These are phyloP conservation scores for Gymnopilus junonius DNA, from an alignment of 768 basidiomycete species.

Conservation along the genomic window DNA sequence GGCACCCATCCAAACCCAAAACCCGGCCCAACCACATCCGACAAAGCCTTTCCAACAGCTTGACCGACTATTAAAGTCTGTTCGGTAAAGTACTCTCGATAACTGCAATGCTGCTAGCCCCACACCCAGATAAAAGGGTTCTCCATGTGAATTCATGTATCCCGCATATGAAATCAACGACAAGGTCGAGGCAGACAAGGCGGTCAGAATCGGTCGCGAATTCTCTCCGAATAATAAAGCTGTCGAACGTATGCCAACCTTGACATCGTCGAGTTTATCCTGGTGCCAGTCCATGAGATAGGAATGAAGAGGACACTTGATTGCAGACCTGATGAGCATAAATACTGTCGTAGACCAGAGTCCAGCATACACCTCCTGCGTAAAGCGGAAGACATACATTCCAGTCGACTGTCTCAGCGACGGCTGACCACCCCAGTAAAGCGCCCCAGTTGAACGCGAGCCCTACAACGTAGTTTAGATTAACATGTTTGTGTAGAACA, in stretches of 20 bases:
- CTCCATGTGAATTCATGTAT: constrained; percentile 74
- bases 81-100: constrained; percentile 71
- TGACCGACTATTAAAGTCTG: constrained; percentile 72
- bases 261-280: constrained; percentile 92
- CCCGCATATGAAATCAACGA: constrained; percentile 81
- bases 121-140: constrained; percentile 80
- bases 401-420: constrained; percentile 84
- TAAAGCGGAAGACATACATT: constrained; percentile 84
- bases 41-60: constrained; percentile 94
- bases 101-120: constrained; percentile 78
- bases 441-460: constrained; percentile 98
- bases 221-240: constrained; percentile 86
- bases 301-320: background rate
- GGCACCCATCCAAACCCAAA: constrained; percentile 86
- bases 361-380: constrained; percentile 90
- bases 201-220: constrained; percentile 75
- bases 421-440: constrained; percentile 94
- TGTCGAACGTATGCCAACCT: constrained; percentile 90
- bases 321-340: constrained; percentile 89
- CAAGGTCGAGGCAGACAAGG: constrained; percentile 74
- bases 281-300: constrained; percentile 30
- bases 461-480: constrained; percentile 48
- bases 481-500: background rate
- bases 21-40: constrained; percentile 87
- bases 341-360: constrained; percentile 95